Percentiles rank a stretch among this genome's conserved stretches.
These are phyloP conservation scores for Chlamydomonas reinhardtii DNA, from an alignment of 163 green algal species.

Conservation along the genomic window DNA sequence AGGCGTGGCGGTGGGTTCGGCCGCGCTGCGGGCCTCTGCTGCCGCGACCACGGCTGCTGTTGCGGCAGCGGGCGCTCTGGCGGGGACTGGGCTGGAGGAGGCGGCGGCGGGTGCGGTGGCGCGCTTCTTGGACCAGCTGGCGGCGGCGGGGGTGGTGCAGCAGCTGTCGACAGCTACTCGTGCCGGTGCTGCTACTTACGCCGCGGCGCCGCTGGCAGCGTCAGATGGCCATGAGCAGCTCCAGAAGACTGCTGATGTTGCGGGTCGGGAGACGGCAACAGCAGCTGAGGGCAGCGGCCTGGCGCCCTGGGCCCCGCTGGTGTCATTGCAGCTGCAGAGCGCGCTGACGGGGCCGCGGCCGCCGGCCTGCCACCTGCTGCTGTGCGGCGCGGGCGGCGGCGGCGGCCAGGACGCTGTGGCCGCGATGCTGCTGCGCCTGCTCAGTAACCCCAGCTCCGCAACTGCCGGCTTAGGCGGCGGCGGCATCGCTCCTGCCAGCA, in stretches of 20 bases:
- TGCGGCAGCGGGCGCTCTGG: neutral
- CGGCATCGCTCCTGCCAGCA: neutral
- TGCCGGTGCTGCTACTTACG: neutral
- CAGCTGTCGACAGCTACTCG: neutral
- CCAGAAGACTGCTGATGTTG: no score
- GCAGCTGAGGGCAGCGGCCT: no score
- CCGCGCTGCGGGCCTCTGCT: neutral
- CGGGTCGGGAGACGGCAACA: no score
- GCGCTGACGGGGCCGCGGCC: neutral
- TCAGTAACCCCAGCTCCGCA: neutral
- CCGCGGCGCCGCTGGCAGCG: neutral
- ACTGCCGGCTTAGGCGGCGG: neutral
- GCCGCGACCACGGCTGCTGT: neutral
- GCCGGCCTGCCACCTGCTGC: conserved; percentile 14
- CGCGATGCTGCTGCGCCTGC: conserved; percentile 16
- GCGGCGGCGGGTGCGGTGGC: neutral
- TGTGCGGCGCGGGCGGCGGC: conserved; percentile 28
- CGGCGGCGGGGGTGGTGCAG: neutral
- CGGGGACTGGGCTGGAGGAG: neutral
- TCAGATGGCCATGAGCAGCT: no score
- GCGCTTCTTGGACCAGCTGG: neutral
- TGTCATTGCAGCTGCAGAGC: neutral
- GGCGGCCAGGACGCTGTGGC: conserved; percentile 5
- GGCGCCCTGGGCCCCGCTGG: no score
- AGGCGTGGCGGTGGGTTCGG: neutral